phyloP scores from a whole-genome alignment of 164 flowering plant genomes.

The Buxus sempervirens region DNA sequence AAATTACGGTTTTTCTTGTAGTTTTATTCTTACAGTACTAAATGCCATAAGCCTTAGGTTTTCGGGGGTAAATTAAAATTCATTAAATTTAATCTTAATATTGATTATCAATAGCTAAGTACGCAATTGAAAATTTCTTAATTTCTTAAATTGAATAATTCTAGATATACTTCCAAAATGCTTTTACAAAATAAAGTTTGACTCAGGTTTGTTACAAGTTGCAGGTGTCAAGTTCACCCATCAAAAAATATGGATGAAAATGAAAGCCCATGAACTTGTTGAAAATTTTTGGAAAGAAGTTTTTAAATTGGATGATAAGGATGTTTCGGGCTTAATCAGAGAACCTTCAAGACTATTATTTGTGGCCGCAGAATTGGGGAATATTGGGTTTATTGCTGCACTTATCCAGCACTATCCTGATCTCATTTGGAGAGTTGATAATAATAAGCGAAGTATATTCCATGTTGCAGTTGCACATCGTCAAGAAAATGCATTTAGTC shows the following conservation, averaged over 20 bases:
- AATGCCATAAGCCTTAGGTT: too few species aligned
- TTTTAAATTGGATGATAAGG: neutral
- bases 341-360: slow-evolving; percentile 19
- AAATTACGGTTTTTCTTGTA: too few species aligned
- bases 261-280: too few species aligned
- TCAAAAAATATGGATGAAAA: neutral
- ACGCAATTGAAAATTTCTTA: too few species aligned
- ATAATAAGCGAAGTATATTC: slow-evolving; percentile 16
- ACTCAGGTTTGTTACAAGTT: neutral
- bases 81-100: too few species aligned
- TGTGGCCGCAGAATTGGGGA: slow-evolving; percentile 27
- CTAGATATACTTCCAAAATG: too few species aligned
- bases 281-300: too few species aligned
- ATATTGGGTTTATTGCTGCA: slow-evolving; percentile 18
- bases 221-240: slow-evolving; percentile 11
- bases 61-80: too few species aligned
- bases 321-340: slow-evolving; percentile 6
- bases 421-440: slow-evolving; percentile 26
- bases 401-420: slow-evolving; percentile 27
- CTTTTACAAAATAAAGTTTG: too few species aligned
- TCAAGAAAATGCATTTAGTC: slow-evolving; percentile 22
- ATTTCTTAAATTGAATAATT: too few species aligned
- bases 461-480: slow-evolving; percentile 28
- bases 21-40: too few species aligned
- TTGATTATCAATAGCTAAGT: too few species aligned